A percentile compares a stretch with the other conserved stretches of the same genome.
Evolutionary conservation across 176 grass and related monocot genomes (phyloP).

Genomic region (Neostapfia colusana): DNA sequence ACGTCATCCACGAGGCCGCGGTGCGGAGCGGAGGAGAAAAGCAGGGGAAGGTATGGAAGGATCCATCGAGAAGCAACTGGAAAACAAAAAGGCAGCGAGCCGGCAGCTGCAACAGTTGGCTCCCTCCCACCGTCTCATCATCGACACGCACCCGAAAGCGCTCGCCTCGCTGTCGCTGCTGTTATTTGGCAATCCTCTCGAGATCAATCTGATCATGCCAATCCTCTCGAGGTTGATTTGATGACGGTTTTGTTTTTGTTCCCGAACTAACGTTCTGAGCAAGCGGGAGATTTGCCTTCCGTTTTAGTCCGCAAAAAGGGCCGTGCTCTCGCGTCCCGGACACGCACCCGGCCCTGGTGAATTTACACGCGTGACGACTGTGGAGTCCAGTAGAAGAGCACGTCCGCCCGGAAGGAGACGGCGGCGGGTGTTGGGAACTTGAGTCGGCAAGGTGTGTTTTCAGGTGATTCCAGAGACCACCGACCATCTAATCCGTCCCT

Average conservation of each 20-base stretch:
- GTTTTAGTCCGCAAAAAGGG: too few relatives aligned
- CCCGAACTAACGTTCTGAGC: background rate
- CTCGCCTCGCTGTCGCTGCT: conserved; percentile 11
- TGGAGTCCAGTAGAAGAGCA: background rate
- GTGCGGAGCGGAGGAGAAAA: background rate
- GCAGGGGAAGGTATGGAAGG: background rate
- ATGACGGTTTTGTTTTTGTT: background rate
- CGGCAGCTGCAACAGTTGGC: background rate
- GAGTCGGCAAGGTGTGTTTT: background rate
- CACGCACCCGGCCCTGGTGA: background rate
- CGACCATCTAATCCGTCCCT: background rate
- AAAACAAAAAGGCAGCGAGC: background rate
- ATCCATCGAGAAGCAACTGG: conserved; percentile 14
- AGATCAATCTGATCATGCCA: too few relatives aligned
- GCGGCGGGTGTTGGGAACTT: background rate
- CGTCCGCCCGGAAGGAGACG: background rate
- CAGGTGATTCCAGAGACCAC: background rate
- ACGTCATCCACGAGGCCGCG: background rate
- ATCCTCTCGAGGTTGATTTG: too few relatives aligned
- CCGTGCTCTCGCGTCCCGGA: background rate
- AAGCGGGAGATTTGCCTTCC: background rate
- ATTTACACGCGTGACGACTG: background rate
- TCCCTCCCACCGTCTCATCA: background rate
- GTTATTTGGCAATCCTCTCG: conserved; percentile 17
- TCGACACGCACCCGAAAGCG: background rate